These are phyloP conservation scores for Diaporthe capsici DNA, from an alignment of 2,329 filamentous ascomycete species.

Conservation along the genomic window DNA sequence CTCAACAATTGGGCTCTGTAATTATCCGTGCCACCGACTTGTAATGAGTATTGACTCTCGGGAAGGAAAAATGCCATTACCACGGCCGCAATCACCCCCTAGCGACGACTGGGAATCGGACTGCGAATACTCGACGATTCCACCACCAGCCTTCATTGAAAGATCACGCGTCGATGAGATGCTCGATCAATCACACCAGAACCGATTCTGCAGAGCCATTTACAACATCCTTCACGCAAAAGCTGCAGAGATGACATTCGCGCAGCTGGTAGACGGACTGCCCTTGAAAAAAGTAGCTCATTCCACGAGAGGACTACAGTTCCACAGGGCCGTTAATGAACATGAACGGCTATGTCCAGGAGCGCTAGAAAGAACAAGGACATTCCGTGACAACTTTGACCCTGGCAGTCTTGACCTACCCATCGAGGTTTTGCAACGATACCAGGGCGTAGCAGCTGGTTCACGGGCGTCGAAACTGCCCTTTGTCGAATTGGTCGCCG, in stretches of 20 bases:
- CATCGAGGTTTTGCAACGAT: background rate
- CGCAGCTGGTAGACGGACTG: slow-evolving; percentile 10
- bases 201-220: background rate
- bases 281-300: background rate
- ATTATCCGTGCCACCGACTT: no score
- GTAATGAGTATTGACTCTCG: no score
- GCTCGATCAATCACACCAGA: background rate
- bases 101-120: background rate
- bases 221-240: background rate
- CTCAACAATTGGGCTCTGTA: no score
- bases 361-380: background rate
- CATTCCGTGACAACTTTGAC: background rate
- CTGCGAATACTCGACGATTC: background rate
- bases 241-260: background rate
- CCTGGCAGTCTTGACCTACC: background rate
- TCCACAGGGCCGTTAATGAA: background rate
- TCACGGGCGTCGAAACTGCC: slow-evolving; percentile 2
- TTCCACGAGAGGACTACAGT: background rate
- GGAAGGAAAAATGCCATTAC: background rate
- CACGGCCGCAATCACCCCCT: background rate
- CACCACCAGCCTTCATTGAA: background rate
- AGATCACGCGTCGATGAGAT: background rate
- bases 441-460: background rate
- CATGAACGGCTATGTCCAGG: background rate
- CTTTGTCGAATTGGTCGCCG: background rate